A percentile compares a stretch with the other conserved stretches of the same genome.
These are phyloP conservation scores for Spergularia bocconei DNA, from an alignment of 148 eudicot species.

Conservation along the genomic window DNA sequence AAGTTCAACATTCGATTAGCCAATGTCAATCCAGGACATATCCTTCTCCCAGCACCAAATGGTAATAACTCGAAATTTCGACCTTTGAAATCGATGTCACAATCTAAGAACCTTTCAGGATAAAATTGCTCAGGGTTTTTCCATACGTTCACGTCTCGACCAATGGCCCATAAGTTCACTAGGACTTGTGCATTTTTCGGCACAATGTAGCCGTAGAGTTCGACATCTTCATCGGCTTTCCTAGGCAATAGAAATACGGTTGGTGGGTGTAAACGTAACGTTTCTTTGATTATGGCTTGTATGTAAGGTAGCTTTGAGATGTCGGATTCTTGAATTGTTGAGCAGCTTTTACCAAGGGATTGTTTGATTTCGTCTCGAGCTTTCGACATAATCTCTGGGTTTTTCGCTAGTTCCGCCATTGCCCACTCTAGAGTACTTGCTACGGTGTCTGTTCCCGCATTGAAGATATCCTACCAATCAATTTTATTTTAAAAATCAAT, in stretches of 20 bases:
- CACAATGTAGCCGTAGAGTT: conserved; percentile 41
- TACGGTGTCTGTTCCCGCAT: conserved; percentile 32
- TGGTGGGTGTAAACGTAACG: conserved; percentile 56
- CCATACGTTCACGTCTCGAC: conserved; percentile 54
- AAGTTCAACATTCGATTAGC: conserved; percentile 34
- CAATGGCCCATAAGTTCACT: conserved; percentile 74
- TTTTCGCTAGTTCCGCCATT: conserved; percentile 26
- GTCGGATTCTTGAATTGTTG: conserved; percentile 25
- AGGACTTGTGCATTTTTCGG: conserved; percentile 62
- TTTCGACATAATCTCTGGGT: not conserved
- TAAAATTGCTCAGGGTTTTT: conserved; percentile 36
- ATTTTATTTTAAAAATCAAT: too few relatives aligned
- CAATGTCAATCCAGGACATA: conserved; percentile 62
- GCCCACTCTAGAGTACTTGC: conserved; percentile 32
- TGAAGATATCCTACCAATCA: conserved; percentile 23
- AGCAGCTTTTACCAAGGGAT: conserved; percentile 18
- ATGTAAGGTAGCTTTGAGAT: conserved; percentile 56
- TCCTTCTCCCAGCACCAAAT: conserved; percentile 61
- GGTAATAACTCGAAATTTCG: conserved; percentile 42
- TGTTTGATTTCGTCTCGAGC: conserved; percentile 26
- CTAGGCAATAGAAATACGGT: conserved; percentile 55
- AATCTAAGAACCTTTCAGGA: conserved; percentile 56
- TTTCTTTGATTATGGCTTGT: conserved; percentile 60
- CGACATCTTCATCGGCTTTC: conserved; percentile 45
- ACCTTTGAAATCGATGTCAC: conserved; percentile 44